A percentile compares a stretch with the other conserved stretches of the same genome.
phyloP scores from a whole-genome alignment of 2,329 filamentous ascomycete species.

The Fusarium luffae region DNA sequence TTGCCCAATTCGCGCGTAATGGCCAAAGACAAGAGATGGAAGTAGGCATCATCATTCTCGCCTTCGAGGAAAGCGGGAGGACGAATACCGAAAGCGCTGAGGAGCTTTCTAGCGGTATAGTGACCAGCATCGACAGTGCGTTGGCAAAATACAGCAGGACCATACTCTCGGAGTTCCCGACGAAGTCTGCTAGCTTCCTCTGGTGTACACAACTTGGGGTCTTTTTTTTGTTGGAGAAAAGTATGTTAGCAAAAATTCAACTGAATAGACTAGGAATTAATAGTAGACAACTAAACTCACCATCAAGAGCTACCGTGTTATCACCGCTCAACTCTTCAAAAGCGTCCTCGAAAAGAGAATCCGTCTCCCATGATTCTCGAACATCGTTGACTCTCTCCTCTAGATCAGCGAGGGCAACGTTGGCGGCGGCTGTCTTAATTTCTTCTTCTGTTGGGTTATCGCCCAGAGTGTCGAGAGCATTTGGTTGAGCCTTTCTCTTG shows the following conservation, averaged over 20 bases:
- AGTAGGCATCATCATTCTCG: conserved; percentile 74
- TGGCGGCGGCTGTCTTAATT: conserved; percentile 51
- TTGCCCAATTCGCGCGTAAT: conserved; percentile 85
- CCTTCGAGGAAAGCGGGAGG: conserved; percentile 80
- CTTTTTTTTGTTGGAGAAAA: conserved; percentile 37
- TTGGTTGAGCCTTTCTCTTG: conserved; percentile 50
- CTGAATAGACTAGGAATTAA: background rate
- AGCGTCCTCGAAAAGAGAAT: conserved; percentile 72
- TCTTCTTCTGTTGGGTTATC: conserved; percentile 51
- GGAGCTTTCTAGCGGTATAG: conserved; percentile 83
- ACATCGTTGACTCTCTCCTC: conserved; percentile 64
- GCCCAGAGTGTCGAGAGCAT: conserved; percentile 52
- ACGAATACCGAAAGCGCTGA: conserved; percentile 85
- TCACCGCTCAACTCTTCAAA: conserved; percentile 69
- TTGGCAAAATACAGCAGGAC: conserved; percentile 80
- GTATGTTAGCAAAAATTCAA: conserved; percentile 10
- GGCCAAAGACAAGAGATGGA: conserved; percentile 78
- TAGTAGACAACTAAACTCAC: conserved; percentile 52
- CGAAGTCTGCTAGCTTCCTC: conserved; percentile 77
- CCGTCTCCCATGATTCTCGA: conserved; percentile 69
- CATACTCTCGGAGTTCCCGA: conserved; percentile 77
- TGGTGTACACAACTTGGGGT: conserved; percentile 68
- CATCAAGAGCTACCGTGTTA: conserved; percentile 56
- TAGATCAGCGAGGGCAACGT: conserved; percentile 56
- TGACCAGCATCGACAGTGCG: conserved; percentile 75